Base-by-base conservation (phyloP, 176 grass and related monocot species). In the Rhynchospora breviuscula region DNA sequence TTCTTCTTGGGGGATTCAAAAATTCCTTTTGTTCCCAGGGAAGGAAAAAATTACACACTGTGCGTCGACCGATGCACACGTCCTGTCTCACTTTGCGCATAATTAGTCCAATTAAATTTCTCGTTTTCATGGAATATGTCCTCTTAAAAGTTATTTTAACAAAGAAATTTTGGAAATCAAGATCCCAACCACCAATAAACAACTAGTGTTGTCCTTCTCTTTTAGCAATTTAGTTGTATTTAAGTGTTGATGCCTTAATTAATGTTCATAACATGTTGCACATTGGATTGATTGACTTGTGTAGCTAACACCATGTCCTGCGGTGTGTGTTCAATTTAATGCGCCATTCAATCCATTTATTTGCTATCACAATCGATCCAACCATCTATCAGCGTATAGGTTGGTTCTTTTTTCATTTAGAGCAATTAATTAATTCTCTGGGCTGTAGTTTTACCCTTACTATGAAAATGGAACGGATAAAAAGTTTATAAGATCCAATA, bases 241-340 rank as follows among this genome's bases (percentile, higher is more conserved):
- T 2, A 77, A 56, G 23, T 29, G 12, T 78, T 53, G 73, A 78
- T 78, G 49, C 5, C 22, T 78, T 78, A 56, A 76, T 76, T 76
- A 76, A 77, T 77, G 72, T 31, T 31, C 12, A 52, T 77, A 78
- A 51, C 19, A 53, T 74, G 45, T 49, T 75, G 71, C 71, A 49
- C 45, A 75, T 75, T 53, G 71, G 47, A 75, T 26, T 75, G 71
- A 75, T 75, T 53, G 22, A 75, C 7, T 75, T 75, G 71, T 53
- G 21, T 75, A 52, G 71, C 71, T 75, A 53, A 53, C 71, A 23
- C 71, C 47, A 26, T 75, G 71, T 52, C 71, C 22, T 26, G 22
- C 17, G 67, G 17, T 70, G 67, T 40, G 1, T 75, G 21, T 53
- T 75, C 21, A 53, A 75, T 75, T 75, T 53, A 75, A 75, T 75